phyloP scores from a whole-genome alignment of 805 yeast species.

The Candida bentonensis region DNA sequence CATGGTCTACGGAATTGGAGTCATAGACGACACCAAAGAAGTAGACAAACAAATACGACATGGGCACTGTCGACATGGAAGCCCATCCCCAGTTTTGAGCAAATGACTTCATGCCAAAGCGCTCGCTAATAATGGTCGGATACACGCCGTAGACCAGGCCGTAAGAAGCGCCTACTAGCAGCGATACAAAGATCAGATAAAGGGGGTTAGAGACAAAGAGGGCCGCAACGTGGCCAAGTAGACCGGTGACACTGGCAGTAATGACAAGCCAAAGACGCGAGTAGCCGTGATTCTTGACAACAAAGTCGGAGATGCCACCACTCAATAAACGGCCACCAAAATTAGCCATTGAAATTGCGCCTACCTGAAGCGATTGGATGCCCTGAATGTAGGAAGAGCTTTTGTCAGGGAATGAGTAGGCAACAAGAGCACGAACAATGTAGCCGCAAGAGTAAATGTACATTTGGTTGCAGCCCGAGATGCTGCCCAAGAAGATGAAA shows the following conservation, averaged over 20 bases:
- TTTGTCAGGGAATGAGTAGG: constrained; percentile 2
- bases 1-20: constrained; percentile 16
- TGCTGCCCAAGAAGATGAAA: constrained; percentile 31
- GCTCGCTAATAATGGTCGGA: constrained; percentile 54
- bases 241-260: constrained; percentile 33
- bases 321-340: constrained; percentile 47
- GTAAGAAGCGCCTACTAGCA: constrained; percentile 48
- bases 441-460: constrained; percentile 59
- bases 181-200: constrained; percentile 32
- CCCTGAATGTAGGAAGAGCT: constrained; percentile 25
- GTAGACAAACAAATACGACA: constrained; percentile 41
- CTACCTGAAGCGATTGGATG: constrained; percentile 58
- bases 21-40: constrained; percentile 53
- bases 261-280: constrained; percentile 40
- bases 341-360: constrained; percentile 45
- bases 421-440: constrained; percentile 34
- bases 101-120: constrained; percentile 50
- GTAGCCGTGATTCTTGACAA: constrained; percentile 29
- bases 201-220: constrained; percentile 19
- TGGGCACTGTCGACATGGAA: constrained; percentile 45
- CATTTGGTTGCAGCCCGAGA: constrained; percentile 56
- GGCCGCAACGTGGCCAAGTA: constrained; percentile 38
- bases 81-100: constrained; percentile 58
- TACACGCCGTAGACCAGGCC: constrained; percentile 55
- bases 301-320: constrained; percentile 48